phyloP scores from a whole-genome alignment of 2,329 filamentous ascomycete species.

The Botrytis porri region DNA sequence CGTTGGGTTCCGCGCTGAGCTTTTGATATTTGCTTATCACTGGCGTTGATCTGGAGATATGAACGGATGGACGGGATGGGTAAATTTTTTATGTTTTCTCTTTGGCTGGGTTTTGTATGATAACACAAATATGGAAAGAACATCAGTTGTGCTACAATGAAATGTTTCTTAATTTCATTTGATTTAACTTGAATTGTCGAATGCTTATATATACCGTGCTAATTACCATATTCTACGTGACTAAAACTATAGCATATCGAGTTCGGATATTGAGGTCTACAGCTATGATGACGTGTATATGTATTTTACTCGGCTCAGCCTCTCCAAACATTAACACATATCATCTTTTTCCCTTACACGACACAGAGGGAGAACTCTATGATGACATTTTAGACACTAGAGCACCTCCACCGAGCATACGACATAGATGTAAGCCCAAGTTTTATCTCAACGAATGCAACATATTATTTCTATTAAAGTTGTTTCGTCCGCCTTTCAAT shows the following conservation, averaged over 20 bases:
- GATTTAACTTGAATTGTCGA: neutral
- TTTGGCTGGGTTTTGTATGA: conserved; percentile 7
- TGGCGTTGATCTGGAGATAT: neutral
- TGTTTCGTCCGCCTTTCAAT: too few relatives aligned
- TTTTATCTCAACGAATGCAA: neutral
- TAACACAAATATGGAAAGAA: neutral
- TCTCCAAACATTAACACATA: neutral
- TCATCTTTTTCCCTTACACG: neutral
- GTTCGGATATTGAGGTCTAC: too few relatives aligned
- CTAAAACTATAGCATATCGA: neutral
- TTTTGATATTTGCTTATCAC: conserved; percentile 2
- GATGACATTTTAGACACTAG: neutral
- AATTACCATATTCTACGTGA: neutral
- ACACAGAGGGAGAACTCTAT: neutral
- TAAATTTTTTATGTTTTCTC: neutral
- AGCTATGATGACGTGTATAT: too few relatives aligned
- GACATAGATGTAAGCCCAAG: neutral
- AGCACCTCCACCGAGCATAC: neutral
- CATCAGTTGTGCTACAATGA: neutral
- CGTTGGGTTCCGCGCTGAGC: neutral
- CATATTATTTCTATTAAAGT: too few relatives aligned
- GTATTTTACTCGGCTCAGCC: neutral
- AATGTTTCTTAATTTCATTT: neutral
- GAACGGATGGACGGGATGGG: conserved; percentile 1
- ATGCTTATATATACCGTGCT: neutral